Conservation (phyloP, 805 yeast genomes). For the Candida wancherniae region DNA sequence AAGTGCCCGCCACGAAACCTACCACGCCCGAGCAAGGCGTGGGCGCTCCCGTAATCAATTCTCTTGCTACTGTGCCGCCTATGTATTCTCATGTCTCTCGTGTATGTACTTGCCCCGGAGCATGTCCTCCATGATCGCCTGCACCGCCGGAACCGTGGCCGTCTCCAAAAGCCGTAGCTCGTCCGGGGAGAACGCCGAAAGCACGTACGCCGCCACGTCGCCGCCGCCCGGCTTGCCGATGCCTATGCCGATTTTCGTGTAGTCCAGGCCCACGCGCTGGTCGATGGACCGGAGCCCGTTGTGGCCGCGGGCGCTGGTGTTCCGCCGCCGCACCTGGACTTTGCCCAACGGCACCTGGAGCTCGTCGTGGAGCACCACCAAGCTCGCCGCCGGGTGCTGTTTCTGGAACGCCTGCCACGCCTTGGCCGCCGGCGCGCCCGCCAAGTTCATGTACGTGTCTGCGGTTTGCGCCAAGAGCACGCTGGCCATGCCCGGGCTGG, state of each 20-base stretch:
- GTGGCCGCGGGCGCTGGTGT: slow-evolving; percentile 72
- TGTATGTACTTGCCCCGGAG: slow-evolving; percentile 13
- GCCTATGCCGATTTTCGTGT: slow-evolving; percentile 69
- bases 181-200: slow-evolving; percentile 43
- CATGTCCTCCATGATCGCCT: slow-evolving; percentile 33
- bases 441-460: slow-evolving; percentile 63
- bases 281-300: slow-evolving; percentile 71
- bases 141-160: slow-evolving; percentile 39
- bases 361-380: slow-evolving; percentile 77
- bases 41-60: too few relatives aligned
- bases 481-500: slow-evolving; percentile 8
- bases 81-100: slow-evolving; percentile 2
- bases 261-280: slow-evolving; percentile 42
- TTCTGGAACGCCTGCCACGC: slow-evolving; percentile 38
- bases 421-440: slow-evolving; percentile 54
- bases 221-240: slow-evolving; percentile 61
- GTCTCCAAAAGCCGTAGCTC: slow-evolving; percentile 42
- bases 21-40: too few relatives aligned
- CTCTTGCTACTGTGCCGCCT: not conserved
- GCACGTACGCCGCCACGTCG: slow-evolving; percentile 60
- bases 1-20: too few relatives aligned
- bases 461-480: slow-evolving; percentile 46
- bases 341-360: slow-evolving; percentile 62
- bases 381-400: slow-evolving; percentile 22
- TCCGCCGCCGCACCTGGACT: slow-evolving; percentile 54